Evolutionary conservation across 2,329 filamentous ascomycete genomes (phyloP), one percentile per base, ranked within the genome.

Genomic region (Ciborinia camelliae): DNA sequence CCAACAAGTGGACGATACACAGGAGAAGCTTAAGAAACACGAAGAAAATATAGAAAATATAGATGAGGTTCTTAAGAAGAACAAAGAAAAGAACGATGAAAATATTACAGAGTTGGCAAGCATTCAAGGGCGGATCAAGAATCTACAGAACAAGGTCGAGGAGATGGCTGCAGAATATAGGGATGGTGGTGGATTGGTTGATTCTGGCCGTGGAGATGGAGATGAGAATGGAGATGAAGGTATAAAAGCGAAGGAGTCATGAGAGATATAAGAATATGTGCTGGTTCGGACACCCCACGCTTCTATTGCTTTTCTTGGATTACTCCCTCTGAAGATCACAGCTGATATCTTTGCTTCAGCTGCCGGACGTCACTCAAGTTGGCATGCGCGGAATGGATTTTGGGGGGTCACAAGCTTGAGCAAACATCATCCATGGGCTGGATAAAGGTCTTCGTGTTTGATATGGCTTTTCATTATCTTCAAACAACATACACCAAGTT

Each of bases 381-480:
- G 18, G 39, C 15, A 14, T 20, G 15, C 15, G 18, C 1, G 39
- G 18, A 41, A 18, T 41, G 2, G n/a, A 23, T 35, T 2, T 10
- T 23, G n/a, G n/a, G 1, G 50, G 28, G 20, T 35, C 20, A 12
- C 4, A 20, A 18, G 35, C n/a, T 14, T 2, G 20, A 35, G 20
- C 12, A 10, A 18, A n/a, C 6, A 23, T 35, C 10, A 23, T 23
- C n/a, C 18, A 52, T 18, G 5, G 48, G 2, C 9, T n/a, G 28
- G 4, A 32, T 52, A 32, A 4, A 7, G 28, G n/a, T 8, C 12
- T 2, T 3, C 8, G 8, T 2, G 18, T 1, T 43, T n/a, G 15
- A n/a, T 35, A 1, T 32, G 4, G 9, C 18, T 12, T 0, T 2
- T 35, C 20, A 5, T 3, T 6, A 0, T 20, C 10, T 7, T n/a